phyloP scores from a whole-genome alignment of 2,329 filamentous ascomycete species.

The Setomelanomma holmii region DNA sequence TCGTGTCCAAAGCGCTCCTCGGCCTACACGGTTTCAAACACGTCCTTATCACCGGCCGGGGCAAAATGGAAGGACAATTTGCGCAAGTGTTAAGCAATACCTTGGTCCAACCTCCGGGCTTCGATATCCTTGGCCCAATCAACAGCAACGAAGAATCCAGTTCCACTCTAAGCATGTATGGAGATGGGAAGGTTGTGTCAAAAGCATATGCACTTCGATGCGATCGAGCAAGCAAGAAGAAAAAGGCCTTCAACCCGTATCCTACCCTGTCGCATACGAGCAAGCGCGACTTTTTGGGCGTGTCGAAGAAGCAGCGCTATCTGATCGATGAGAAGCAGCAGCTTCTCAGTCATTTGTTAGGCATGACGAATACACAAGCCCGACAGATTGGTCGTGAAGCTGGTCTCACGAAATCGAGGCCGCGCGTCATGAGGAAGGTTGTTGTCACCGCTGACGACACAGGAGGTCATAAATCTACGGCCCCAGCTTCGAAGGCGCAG shows the following conservation, averaged over 20 bases:
- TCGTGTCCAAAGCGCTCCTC: conserved; percentile 19
- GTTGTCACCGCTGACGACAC: neutral
- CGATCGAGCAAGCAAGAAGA: neutral
- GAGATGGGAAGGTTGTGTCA: neutral
- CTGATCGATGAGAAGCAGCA: neutral
- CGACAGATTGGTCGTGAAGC: neutral
- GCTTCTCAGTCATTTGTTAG: neutral
- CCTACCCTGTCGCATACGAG: neutral
- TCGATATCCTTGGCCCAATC: neutral
- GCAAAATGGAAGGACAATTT: conserved; percentile 5
- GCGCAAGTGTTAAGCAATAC: conserved; percentile 7
- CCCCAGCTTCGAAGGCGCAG: neutral
- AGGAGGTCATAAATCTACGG: neutral
- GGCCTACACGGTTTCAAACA: conserved; percentile 22
- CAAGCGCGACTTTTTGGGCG: neutral
- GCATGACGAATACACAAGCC: neutral
- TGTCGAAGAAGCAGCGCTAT: neutral
- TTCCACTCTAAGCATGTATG: neutral
- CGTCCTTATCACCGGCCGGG: conserved; percentile 10
- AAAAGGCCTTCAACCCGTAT: neutral
- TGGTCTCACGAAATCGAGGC: neutral
- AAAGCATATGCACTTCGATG: no score
- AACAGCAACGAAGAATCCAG: neutral
- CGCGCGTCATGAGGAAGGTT: neutral
- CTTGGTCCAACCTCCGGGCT: neutral